A percentile compares a stretch with the other conserved stretches of the same genome.
phyloP scores from a whole-genome alignment of 73 alveolate genomes.

The Blepharisma japonicum region DNA sequence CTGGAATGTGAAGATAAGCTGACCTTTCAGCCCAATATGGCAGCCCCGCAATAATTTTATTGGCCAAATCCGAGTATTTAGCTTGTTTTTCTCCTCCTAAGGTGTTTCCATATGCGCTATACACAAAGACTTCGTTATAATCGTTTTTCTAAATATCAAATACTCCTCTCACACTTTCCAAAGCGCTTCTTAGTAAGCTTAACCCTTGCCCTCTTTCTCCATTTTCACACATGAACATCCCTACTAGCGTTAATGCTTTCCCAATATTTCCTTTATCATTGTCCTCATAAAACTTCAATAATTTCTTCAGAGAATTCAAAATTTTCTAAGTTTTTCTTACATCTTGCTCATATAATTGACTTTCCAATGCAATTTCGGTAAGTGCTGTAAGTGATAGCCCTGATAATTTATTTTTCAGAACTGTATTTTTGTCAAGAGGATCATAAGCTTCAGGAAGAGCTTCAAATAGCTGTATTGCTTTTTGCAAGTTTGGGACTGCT shows the following conservation, averaged over 20 bases:
- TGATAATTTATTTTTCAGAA: background rate
- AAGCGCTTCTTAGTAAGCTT: background rate
- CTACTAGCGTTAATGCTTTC: background rate
- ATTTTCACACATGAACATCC: background rate
- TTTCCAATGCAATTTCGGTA: slow-evolving; percentile 13
- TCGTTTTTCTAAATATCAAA: background rate
- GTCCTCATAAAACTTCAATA: slow-evolving; percentile 9
- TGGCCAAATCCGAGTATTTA: background rate
- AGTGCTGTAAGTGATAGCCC: background rate
- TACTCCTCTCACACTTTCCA: slow-evolving; percentile 7
- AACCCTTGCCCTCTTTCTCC: background rate
- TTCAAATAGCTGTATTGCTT: slow-evolving; percentile 14
- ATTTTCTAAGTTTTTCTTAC: background rate
- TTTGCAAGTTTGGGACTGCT: background rate
- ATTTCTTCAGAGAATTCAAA: background rate
- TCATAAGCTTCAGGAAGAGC: slow-evolving; percentile 19
- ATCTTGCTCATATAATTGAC: background rate
- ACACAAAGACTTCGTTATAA: slow-evolving; percentile 1
- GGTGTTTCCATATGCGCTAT: background rate
- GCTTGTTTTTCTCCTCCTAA: background rate
- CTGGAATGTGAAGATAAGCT: background rate
- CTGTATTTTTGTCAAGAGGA: background rate
- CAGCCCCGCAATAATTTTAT: background rate
- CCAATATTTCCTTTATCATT: slow-evolving; percentile 21
- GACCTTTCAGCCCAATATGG: slow-evolving; percentile 7